Base-by-base conservation (phyloP, 306 rosid genomes). In the Cucumis melo region DNA sequence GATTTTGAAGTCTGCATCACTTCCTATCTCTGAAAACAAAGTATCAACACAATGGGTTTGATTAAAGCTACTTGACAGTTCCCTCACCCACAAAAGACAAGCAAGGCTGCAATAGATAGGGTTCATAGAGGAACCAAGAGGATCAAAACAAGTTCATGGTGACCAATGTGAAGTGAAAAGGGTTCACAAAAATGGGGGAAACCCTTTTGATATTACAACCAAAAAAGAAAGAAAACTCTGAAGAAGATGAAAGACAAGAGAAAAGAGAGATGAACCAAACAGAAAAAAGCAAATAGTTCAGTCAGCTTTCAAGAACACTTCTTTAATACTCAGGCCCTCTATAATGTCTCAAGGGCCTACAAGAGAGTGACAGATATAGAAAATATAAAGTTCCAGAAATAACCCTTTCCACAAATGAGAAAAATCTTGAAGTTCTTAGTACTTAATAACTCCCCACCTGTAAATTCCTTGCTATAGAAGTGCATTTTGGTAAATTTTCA, bases 1-100 rank as follows among this genome's bases (percentile, higher is more conserved):
- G 97, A 84, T 87, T 95, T 95, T 10, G 99, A 89, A 81, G 99
- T 90, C 87, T 92, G 99, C 99, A 95, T 95, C 57, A 59, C 84
- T 84, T 79, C 82, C 85, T 67, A 79, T 78, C 57, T 41, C 34
- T 46, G 19, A 51, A 51, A 16, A 59, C 70, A 75, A 65, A 64
- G 80, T 78, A 73, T 46, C 41, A 75, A 85, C 70, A 79, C 1
- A 64, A 67, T 48, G 77, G 77, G 51, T 77, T 70, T 71, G 77
- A 76, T 74, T 66, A 81, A 56, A 79, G 48, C 79, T 32, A 66
- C 85, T 87, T 85, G 77, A 89, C 85, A 85, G 93, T 86, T 82
- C 80, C 75, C 88, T 84, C 88, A 80, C 96, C 95, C 89, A 89
- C 96, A 82, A 16, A 51, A 78, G 64, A 36, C 87, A 87, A 83